Conservation (phyloP, 257 asterid species). For the Pogostemon cablin region DNA sequence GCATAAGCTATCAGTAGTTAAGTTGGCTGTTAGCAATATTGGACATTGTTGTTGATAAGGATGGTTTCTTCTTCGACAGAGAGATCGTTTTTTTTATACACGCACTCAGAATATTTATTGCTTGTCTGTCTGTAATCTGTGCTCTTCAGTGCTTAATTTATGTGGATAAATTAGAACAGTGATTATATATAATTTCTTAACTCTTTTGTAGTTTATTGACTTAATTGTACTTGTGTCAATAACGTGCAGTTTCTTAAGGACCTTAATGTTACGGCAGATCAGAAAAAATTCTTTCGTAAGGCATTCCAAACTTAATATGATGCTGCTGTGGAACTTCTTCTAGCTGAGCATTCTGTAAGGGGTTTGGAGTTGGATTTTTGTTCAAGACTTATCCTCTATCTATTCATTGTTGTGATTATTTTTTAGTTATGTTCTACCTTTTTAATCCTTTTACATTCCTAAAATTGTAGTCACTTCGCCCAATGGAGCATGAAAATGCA, state of each 20-base stretch:
- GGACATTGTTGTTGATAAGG: constrained; percentile 18
- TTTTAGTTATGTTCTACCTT: no score
- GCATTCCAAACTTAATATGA: constrained; percentile 83
- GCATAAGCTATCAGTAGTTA: constrained; percentile 14
- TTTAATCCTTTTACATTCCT: no score
- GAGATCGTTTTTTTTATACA: not conserved
- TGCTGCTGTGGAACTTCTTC: no score
- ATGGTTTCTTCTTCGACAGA: constrained; percentile 24
- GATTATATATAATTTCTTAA: not conserved
- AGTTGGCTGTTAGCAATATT: constrained; percentile 12
- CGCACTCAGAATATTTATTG: not conserved
- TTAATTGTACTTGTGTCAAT: constrained; percentile 31
- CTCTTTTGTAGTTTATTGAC: constrained; percentile 23
- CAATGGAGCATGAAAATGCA: no score
- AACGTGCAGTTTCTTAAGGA: constrained; percentile 75
- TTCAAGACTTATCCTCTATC: no score
- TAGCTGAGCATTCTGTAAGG: no score
- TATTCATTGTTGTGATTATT: no score
- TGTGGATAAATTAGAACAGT: constrained; percentile 15
- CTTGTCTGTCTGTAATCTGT: constrained; percentile 6
- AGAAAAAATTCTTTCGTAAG: constrained; percentile 76
- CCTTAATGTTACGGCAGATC: constrained; percentile 81
- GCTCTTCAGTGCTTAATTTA: constrained; percentile 7
- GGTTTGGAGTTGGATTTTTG: no score
- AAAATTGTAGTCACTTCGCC: no score